Conservation (phyloP, 495 filamentous ascomycete genomes). For the Bacidia rubella region DNA sequence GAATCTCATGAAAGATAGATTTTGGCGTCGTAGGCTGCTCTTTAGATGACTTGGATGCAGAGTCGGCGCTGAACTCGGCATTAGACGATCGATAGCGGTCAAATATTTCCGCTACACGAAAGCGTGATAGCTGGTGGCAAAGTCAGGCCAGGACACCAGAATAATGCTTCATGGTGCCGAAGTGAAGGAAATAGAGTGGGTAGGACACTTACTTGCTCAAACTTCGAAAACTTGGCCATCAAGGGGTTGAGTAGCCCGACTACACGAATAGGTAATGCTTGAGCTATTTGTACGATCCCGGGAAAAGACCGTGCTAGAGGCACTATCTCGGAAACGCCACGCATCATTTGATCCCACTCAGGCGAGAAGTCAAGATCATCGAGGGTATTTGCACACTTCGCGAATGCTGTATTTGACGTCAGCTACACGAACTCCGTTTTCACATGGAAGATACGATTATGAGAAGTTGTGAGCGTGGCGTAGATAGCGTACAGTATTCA, state of each 20-base stretch:
- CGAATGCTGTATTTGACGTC: neutral
- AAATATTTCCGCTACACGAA: neutral
- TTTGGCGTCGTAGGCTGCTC: neutral
- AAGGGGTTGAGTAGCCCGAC: neutral
- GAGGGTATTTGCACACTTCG: neutral
- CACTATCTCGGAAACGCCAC: neutral
- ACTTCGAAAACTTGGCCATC: neutral
- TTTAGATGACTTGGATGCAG: neutral
- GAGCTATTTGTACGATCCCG: neutral
- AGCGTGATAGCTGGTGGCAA: neutral
- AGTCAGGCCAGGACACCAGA: neutral
- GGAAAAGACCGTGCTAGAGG: neutral
- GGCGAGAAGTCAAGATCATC: neutral
- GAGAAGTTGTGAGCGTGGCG: too few species aligned
- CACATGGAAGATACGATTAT: too few species aligned
- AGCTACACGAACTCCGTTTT: too few species aligned
- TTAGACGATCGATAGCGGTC: neutral
- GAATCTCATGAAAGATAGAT: neutral
- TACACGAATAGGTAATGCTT: neutral
- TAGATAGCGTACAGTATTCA: neutral
- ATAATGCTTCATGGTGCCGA: too few species aligned
- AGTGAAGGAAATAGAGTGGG: too few species aligned
- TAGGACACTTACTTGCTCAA: neutral
- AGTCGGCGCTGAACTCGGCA: neutral
- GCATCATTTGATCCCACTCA: neutral